Evolutionary conservation across 78 protist species (phyloP), one percentile per base, ranked within the genome.

Genomic region (Dictyostelium brefeldianum): DNA sequence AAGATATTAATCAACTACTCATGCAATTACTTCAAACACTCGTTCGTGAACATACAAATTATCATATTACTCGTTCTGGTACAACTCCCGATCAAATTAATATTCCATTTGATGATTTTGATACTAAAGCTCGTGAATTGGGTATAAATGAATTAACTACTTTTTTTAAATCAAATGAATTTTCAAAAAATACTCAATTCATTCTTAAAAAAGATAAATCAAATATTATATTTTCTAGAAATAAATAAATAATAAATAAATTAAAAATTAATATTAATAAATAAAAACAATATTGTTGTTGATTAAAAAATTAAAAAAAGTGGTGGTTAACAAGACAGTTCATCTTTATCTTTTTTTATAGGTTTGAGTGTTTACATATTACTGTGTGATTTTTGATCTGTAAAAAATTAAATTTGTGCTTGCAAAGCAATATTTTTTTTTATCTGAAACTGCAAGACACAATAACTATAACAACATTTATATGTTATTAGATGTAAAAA

Each of bases 1-100:
- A 71, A 46, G 99, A 98, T 95, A 57, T 73, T 95, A 95, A 96
- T 94, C 93, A 95, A 85, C 97, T 98, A 20, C 83, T 98, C 69
- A 18, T 73, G 51, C 80, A 82, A 89, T 5, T 73, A 20, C 97
- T 97, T 12, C 84, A 65, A 56, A 2, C 69, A 14, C 9, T 83
- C 1, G 48, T 59, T 12, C 65, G 59, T 57, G 97, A 79, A 17
- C 9, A 2, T n/a, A 22, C 74, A 11, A 75, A 11, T 15, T 25
- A 50, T 10, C 51, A 90, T 22, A 22, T 80, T 51, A 31, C 48
- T 12, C 29, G 22, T 54, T 10, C 12, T 31, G 78, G 90, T n/a
- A 3, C 47, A 15, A 22, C 46, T 0, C 91, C 90, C 0, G 36
- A 65, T 29, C 17, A 8, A 15, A 8, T 92, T 12, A 83, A 25